Evolutionary conservation across 139 green algal genomes (phyloP), one percentile per base, ranked within the genome.

Genomic region (Marvania coccoides): DNA sequence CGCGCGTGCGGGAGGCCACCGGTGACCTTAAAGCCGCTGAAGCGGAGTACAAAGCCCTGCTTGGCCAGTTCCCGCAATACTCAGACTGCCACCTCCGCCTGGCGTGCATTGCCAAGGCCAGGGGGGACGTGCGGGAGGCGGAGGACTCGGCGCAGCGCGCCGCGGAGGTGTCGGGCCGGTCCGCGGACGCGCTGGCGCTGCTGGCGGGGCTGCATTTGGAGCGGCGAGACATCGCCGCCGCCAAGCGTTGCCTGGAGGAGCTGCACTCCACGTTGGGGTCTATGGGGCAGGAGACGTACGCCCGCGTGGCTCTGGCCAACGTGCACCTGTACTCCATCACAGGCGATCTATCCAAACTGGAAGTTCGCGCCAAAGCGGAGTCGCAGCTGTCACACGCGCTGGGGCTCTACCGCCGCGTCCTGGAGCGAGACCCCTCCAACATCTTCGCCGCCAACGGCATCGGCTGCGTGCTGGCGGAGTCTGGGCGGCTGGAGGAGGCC

Each of bases 401-500:
- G 35, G 15, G 15, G 12, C 59, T 81, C 39, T 58, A 14, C 28
- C 45, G n/a, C n/a, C 42, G 63, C 29, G 45, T 14, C 34, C 23
- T 46, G 28, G 45, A 57, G 23, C 45, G 9, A 72, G 86, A 67
- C 84, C 81, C 2, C 51, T 56, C 65, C 74, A 93, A 93, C 65
- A 70, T 89, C 51, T 96, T 85, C 55, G 90, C 90, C 2, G 90
- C 87, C 29, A 94, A 97, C 42, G 90, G 90, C 10, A 34, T 95
- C 15, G 90, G 83, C 3, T 88, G 82, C 10, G 80, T 89, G n/a
- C 75, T 97, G 39, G 90, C 87, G 19, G 90, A 95, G 72, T 45
- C 81, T 38, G 89, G 87, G 3, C 65, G 80, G 45, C 47, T 93
- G 15, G 69, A 79, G 1, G 59, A 71, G 5, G 88, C 88, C 6